Base-by-base conservation (phyloP, 805 yeast genomes). In the Starmerella etchellsii region DNA sequence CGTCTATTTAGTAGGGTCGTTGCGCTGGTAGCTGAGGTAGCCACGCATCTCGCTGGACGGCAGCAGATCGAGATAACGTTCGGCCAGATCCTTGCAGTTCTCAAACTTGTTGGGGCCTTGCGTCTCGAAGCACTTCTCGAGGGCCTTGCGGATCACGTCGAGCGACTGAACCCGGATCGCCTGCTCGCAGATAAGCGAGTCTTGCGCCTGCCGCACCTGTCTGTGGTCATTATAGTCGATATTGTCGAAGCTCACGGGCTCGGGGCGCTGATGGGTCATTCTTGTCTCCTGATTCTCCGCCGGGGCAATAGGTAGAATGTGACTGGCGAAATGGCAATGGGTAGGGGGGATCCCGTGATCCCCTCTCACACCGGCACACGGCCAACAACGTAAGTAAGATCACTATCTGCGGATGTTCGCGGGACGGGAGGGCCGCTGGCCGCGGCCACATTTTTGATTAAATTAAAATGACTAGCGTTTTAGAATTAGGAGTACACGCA, bases 21-120 rank as follows among this genome's bases (percentile, higher is more conserved):
- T 81, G 71, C 82, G 78, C 66, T 82, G 93, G 65, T 81, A 81
- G n/a, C 84, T 88, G 56, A 76, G 65, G 63, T 70, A 81, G 33
- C 94, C 94, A 51, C 73, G 70, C 45, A 78, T 69, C 51, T 75
- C 71, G 51, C 78, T 71, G 37, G 69, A 62, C 42, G 83, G 87
- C 42, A 81, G 66, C 81, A 82, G 68, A 53, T 78, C 81, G 66
- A 82, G 64, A 60, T 82, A 81, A 47, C 66, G 56, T 52, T 62
- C 67, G 24, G 85, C 80, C 53, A 82, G 66, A 35, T 81, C 81
- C 60, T 78, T 73, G 65, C 94, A 82, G 60, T 80, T 82, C 64
- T 81, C 85, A 54, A 70, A 71, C 44, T 75, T 78, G 64, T 80
- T 81, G 19, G 74, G 75, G 34, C 78, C 78, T 46, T 68, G 69